Evolutionary conservation across 495 filamentous ascomycete genomes (phyloP).

Genomic region (Penicillium diatomitis): DNA sequence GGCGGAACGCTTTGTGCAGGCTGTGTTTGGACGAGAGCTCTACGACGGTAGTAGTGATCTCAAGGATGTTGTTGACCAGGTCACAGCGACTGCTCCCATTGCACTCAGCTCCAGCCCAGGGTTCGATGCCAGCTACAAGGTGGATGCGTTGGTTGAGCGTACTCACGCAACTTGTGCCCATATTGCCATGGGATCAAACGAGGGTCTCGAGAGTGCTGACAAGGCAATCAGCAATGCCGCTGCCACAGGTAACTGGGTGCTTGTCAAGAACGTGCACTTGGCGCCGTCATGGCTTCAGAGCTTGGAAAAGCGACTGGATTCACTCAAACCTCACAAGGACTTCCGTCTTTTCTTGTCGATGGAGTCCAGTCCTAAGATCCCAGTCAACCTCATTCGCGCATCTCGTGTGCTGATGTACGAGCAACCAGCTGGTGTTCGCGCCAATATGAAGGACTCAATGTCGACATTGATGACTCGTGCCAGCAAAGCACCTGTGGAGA

Average conservation of each 20-base stretch:
- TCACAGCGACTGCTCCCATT: conserved; percentile 76
- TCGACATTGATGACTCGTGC: conserved; percentile 70
- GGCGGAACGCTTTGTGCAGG: conserved; percentile 80
- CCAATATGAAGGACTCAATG: conserved; percentile 98
- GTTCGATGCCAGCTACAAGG: conserved; percentile 98
- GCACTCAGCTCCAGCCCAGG: conserved; percentile 88
- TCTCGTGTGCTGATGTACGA: conserved; percentile 96
- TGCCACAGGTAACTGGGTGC: conserved; percentile 86
- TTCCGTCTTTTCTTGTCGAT: conserved; percentile 97
- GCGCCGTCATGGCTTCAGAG: conserved; percentile 93
- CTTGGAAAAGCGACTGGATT: conserved; percentile 90
- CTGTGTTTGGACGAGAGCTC: conserved; percentile 77
- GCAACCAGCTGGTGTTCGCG: conserved; percentile 89
- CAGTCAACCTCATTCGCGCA: conserved; percentile 88
- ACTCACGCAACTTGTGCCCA: conserved; percentile 77
- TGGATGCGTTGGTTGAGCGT: conserved; percentile 85
- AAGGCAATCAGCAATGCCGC: conserved; percentile 92
- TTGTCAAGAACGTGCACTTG: conserved; percentile 98
- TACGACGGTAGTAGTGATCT: conserved; percentile 78
- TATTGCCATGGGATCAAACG: conserved; percentile 97
- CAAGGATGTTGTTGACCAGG: conserved; percentile 72
- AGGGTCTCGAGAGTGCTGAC: conserved; percentile 84
- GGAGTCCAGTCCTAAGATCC: conserved; percentile 95
- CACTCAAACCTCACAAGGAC: conserved; percentile 86
- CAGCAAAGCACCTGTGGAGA: conserved; percentile 78